Evolutionary conservation across 768 basidiomycete genomes (phyloP).

Genomic region (Trametes sanguinea): DNA sequence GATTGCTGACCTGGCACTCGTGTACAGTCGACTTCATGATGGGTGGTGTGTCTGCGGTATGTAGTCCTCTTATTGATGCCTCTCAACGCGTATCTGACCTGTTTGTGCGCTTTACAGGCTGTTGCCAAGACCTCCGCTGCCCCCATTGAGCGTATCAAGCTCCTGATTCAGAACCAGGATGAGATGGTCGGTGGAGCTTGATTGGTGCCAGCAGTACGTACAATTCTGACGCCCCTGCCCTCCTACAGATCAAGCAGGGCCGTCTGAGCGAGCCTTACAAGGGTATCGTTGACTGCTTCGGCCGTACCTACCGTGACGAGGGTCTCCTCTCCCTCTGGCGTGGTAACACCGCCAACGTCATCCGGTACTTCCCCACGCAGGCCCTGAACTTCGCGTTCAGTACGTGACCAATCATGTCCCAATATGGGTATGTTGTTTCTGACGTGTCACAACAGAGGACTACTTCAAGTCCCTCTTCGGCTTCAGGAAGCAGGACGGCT

Average conservation of each 20-base stretch:
- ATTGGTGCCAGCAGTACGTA: not conserved
- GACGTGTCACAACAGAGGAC: constrained; percentile 64
- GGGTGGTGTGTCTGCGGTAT: constrained; percentile 92
- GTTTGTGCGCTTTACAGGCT: constrained; percentile 54
- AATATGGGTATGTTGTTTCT: constrained; percentile 7
- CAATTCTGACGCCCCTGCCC: not conserved
- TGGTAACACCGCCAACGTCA: constrained; percentile 99
- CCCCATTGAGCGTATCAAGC: constrained; percentile 99
- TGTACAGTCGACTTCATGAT: constrained; percentile 86
- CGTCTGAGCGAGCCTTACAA: constrained; percentile 96
- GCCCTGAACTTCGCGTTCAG: constrained; percentile 99
- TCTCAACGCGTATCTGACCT: constrained; percentile 23
- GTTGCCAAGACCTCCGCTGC: constrained; percentile 99
- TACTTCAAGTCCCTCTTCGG: constrained; percentile 99
- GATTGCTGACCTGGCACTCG: constrained; percentile 37
- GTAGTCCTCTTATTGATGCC: constrained; percentile 31
- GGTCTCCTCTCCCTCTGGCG: constrained; percentile 96
- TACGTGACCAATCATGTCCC: constrained; percentile 45
- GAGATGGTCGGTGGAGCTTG: constrained; percentile 74
- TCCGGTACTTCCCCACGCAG: constrained; percentile 99
- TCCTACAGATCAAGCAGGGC: constrained; percentile 92
- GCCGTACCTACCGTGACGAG: constrained; percentile 92
- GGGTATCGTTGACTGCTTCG: constrained; percentile 91
- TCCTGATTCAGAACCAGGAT: constrained; percentile 98
- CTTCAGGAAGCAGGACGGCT: constrained; percentile 97